These are phyloP conservation scores for Schwanniomyces vanrijiae DNA, from an alignment of 805 yeast genomes.

Conservation along the genomic window DNA sequence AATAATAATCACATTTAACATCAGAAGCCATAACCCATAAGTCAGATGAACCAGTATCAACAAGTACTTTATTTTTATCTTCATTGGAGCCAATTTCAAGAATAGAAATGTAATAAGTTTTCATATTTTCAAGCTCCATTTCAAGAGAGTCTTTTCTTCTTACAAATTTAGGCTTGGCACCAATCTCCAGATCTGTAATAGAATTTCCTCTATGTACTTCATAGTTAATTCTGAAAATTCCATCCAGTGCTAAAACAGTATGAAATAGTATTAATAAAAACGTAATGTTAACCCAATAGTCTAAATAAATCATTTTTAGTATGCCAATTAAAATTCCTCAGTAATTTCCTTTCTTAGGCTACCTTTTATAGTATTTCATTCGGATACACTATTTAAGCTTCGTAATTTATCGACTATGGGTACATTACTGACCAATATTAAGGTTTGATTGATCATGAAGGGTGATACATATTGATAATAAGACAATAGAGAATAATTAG, in stretches of 20 bases:
- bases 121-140: constrained; percentile 8
- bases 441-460: too few species aligned
- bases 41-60: constrained; percentile 35
- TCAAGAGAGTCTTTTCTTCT: constrained; percentile 7
- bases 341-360: background rate
- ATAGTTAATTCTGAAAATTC: constrained; percentile 15
- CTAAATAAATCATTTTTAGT: background rate
- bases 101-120: constrained; percentile 14
- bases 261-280: background rate
- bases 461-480: too few species aligned
- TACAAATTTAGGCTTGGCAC: constrained; percentile 4
- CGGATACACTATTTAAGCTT: too few species aligned
- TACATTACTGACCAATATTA: too few species aligned
- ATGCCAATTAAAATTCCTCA: too few species aligned
- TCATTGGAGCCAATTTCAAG: constrained; percentile 20
- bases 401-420: too few species aligned
- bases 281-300: background rate
- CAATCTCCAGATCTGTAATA: constrained; percentile 5
- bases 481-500: too few species aligned
- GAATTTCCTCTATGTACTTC: constrained; percentile 17
- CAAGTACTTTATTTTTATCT: constrained; percentile 19
- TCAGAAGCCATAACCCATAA: constrained; percentile 25
- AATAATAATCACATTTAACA: constrained; percentile 15
- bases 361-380: background rate
- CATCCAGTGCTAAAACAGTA: background rate